phyloP scores from a whole-genome alignment of 176 grass and related monocot genomes.

The Puya raimondii region DNA sequence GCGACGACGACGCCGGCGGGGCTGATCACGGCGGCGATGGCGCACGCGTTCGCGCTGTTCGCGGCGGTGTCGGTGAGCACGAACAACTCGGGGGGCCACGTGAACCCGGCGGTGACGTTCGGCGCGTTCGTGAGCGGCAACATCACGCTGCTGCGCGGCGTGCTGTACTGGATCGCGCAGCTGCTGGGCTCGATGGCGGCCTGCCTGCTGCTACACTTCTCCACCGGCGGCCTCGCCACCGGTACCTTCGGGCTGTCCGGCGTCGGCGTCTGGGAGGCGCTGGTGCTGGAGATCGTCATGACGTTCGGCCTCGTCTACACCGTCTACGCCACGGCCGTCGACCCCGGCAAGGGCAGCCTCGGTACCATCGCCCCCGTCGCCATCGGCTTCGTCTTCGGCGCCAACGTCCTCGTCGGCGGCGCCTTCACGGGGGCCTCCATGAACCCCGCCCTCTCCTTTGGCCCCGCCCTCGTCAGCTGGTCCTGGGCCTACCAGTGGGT shows the following conservation, averaged over 20 bases:
- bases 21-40: slow-evolving; percentile 55
- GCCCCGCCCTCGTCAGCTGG: slow-evolving; percentile 89
- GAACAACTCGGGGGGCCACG: slow-evolving; percentile 99
- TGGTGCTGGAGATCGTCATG: slow-evolving; percentile 90
- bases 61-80: slow-evolving; percentile 75
- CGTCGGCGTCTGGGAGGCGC: slow-evolving; percentile 42
- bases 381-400: slow-evolving; percentile 91
- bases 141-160: slow-evolving; percentile 79
- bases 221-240: slow-evolving; percentile 52
- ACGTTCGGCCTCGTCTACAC: too few species aligned
- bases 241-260: slow-evolving; percentile 65
- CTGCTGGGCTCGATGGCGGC: slow-evolving; percentile 64
- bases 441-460: slow-evolving; percentile 97
- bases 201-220: slow-evolving; percentile 72
- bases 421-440: slow-evolving; percentile 86
- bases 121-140: slow-evolving; percentile 85
- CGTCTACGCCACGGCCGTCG: slow-evolving; percentile 81
- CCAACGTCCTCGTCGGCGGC: slow-evolving; percentile 85
- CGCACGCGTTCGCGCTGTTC: slow-evolving; percentile 83
- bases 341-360: slow-evolving; percentile 75
- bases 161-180: slow-evolving; percentile 92
- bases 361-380: slow-evolving; percentile 87
- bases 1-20: slow-evolving; percentile 31
- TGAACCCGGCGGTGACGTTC: too few species aligned
- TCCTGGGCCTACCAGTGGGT: slow-evolving; percentile 79